phyloP scores from a whole-genome alignment of 352 stramenopile species.

The Pythium phragmitis region DNA sequence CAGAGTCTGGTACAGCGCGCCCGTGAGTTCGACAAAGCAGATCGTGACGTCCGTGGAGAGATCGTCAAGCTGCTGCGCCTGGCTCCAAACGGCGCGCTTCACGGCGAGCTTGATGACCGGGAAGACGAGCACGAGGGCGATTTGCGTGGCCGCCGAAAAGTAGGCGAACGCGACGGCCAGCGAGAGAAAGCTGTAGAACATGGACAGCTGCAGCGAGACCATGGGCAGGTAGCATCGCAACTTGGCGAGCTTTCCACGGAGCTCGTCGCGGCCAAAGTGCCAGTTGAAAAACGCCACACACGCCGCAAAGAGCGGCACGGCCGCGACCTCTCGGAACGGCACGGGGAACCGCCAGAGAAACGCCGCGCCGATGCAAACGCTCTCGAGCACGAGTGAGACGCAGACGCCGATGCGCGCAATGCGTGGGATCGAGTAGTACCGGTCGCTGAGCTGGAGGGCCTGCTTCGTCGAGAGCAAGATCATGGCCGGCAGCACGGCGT shows the following conservation, averaged over 20 bases:
- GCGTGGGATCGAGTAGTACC: constrained; percentile 9
- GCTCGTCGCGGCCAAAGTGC: too few species aligned
- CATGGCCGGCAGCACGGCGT: constrained; percentile 9
- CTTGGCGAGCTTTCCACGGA: neutral
- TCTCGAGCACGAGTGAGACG: neutral
- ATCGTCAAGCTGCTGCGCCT: constrained; percentile 35
- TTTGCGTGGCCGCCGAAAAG: constrained; percentile 18
- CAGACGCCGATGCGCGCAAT: constrained; percentile 9
- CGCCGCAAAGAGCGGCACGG: neutral
- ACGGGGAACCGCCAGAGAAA: constrained; percentile 26
- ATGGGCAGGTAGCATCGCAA: constrained; percentile 12
- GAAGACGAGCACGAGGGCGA: constrained; percentile 29
- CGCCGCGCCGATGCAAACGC: neutral
- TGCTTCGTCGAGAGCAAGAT: constrained; percentile 17
- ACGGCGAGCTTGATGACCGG: constrained; percentile 27
- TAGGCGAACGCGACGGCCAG: constrained; percentile 27
- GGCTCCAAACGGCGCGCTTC: constrained; percentile 31
- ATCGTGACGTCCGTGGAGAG: constrained; percentile 44
- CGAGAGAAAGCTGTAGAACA: constrained; percentile 27
- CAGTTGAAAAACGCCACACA: neutral
- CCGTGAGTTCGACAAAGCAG: constrained; percentile 38
- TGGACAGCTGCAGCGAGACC: constrained; percentile 4
- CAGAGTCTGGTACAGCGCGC: constrained; percentile 33
- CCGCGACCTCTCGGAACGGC: constrained; percentile 20
- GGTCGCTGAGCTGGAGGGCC: constrained; percentile 12